phyloP scores from a whole-genome alignment of 2,329 filamentous ascomycete genomes.

The Juglanconis sp. region DNA sequence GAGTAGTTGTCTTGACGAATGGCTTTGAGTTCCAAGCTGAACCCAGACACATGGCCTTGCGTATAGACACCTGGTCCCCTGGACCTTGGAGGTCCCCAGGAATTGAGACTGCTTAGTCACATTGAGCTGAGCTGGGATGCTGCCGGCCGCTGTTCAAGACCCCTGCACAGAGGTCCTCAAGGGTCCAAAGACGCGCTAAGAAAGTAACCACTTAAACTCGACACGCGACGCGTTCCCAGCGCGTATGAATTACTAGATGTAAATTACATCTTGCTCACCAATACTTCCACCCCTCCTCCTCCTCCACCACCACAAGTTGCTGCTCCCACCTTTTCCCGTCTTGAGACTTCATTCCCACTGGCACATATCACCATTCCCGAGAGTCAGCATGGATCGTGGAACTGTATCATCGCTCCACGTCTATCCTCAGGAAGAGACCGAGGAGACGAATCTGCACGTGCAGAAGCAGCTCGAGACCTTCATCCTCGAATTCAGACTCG shows the following conservation, averaged over 20 bases:
- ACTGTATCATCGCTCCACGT: slow-evolving; percentile 84
- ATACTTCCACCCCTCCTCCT: background rate
- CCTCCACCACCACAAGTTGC: background rate
- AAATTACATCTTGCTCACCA: background rate
- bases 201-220: slow-evolving; percentile 2
- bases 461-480: slow-evolving; percentile 84
- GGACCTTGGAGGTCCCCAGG: background rate
- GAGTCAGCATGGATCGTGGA: slow-evolving; percentile 71
- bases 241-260: background rate
- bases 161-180: background rate
- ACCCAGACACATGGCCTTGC: background rate
- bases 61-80: background rate
- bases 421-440: slow-evolving; percentile 63
- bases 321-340: background rate
- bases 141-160: background rate
- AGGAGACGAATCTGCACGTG: slow-evolving; percentile 68
- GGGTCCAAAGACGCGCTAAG: background rate
- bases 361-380: background rate
- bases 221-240: background rate
- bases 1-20: slow-evolving; percentile 3
- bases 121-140: background rate
- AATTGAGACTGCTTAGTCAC: background rate
- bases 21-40: background rate
- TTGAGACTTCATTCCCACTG: background rate
- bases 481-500: slow-evolving; percentile 87